Evolutionary conservation across 768 basidiomycete genomes (phyloP), one percentile per base, ranked within the genome.

Genomic region (Rubroboletus pulcherrimus): DNA sequence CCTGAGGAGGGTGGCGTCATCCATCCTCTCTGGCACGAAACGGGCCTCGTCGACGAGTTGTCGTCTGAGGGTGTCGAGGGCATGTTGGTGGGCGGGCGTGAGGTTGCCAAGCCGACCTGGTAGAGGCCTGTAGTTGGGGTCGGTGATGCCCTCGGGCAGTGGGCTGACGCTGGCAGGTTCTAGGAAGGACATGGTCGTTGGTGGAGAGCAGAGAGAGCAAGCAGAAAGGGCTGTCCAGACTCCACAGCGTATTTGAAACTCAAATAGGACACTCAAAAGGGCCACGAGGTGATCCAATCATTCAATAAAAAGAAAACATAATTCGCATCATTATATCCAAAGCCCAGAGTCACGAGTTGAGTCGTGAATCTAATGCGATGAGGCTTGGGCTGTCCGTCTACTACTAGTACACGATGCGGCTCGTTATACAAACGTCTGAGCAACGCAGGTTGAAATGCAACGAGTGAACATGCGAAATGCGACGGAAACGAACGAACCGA

Each of bases 91-190:
- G 7, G 68, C 56, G 0, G 77, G 67, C 1, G 81, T 81, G 63
- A 94, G 79, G 69, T 93, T 92, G n/a, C 92, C 92, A 38, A 91
- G 73, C 31, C 85, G 79, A 15, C 92, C 91, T 19, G 90, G 85
- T 1, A 75, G 74, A 12, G 87, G 86, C 62, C 75, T 81, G 71
- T 84, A 87, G 69, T 79, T 79, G 17, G 83, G 78, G 71, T 87
- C 80, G 4, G 84, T 84, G 56, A 85, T 73, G 54, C 83, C 83
- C 35, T 72, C 73, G 17, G 84, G 83, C 66, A 85, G 73, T 2
- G 79, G 73, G 41, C 81, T 82, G 49, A 78, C 83, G 69, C 74
- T 81, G 48, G 81, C 82, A 19, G 75, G 70, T 54, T 71, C 48
- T 10, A 61, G 42, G 29, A 44, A 17, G 40, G 70, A 66, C 69